Evolutionary conservation across 805 yeast genomes (phyloP), one percentile per base, ranked within the genome.

Genomic region (Nakazawaea peltata): DNA sequence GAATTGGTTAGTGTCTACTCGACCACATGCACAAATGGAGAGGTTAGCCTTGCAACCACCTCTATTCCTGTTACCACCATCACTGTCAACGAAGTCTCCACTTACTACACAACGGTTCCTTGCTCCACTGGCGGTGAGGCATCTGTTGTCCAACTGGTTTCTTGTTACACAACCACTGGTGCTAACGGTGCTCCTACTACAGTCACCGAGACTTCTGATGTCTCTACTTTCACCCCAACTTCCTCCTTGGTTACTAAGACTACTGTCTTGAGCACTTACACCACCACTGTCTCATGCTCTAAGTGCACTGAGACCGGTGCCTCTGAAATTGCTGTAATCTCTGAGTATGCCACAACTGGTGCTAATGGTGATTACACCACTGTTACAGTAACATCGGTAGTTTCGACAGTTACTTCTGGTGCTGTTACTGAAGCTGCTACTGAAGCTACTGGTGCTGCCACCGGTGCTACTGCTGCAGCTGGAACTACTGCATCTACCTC

Each of bases 121-220:
- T 22, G 13, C n/a, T 25, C 15, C 6, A 25, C 15, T 13, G 7
- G 28, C 15, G 28, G 24, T 22, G 24, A 22, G 11, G 24, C 11
- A 22, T 22, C 24, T 24, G 34, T 23, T 15, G 34, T 32, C 16
- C 28, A 24, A 14, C 14, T 24, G 11, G 22, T 32, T 5, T 24
- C 34, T n/a, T 25, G 15, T 16, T 32, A 24, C 34, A 32, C 34
- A 4, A 27, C 36, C 9, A 33, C 30, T 5, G 36, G 14, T 21
- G 26, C 27, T 33, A 17, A 18, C 21, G 36, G 36, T 10, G 16
- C n/a, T 4, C 31, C 31, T 23, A 33, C 26, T 9, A 21, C 27
- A 7, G 36, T n/a, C n/a, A 26, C 24, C 4, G 21, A 27, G 14
- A 33, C 31, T 21, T 16, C 14, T 19, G 24, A 26, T 21, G 14